Evolutionary conservation across 2,329 filamentous ascomycete genomes (phyloP).

Genomic region (Byssothecium circinans): DNA sequence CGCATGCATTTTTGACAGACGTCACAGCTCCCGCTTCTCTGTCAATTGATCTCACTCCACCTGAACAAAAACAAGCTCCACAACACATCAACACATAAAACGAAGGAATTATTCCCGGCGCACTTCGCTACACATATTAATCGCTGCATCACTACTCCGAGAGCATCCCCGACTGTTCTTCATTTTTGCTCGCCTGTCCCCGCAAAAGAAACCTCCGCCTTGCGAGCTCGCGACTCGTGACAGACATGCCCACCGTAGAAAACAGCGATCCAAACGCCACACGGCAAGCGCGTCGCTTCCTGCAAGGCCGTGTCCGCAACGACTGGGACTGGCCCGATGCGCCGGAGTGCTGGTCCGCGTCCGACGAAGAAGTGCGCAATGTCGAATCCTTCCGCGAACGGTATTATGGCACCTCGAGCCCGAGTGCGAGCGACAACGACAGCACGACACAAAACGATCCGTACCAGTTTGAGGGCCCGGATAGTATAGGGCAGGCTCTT

Average conservation of each 20-base stretch:
- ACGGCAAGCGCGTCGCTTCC: conserved; percentile 46
- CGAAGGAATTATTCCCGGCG: not conserved
- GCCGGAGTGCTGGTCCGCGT: conserved; percentile 35
- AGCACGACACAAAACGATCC: conserved; percentile 13
- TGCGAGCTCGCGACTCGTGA: no score
- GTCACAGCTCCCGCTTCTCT: no score
- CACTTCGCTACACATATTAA: not conserved
- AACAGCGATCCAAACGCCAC: conserved; percentile 44
- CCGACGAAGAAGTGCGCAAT: conserved; percentile 38
- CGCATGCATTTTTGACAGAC: no score
- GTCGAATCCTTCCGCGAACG: conserved; percentile 46
- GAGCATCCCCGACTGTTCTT: no score
- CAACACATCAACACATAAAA: no score
- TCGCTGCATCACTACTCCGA: not conserved
- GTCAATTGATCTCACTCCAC: no score
- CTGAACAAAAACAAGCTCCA: no score
- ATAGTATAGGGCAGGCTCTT: conserved; percentile 47
- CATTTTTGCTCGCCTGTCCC: no score
- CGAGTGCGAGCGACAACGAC: conserved; percentile 18
- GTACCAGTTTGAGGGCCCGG: conserved; percentile 50
- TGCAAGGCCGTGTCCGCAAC: conserved; percentile 47
- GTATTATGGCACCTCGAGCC: conserved; percentile 44
- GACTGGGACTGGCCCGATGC: conserved; percentile 50
- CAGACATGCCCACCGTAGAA: no score
- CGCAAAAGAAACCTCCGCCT: no score